These are phyloP conservation scores for Pyrus communis DNA, from an alignment of 306 rosid species.

Conservation along the genomic window DNA sequence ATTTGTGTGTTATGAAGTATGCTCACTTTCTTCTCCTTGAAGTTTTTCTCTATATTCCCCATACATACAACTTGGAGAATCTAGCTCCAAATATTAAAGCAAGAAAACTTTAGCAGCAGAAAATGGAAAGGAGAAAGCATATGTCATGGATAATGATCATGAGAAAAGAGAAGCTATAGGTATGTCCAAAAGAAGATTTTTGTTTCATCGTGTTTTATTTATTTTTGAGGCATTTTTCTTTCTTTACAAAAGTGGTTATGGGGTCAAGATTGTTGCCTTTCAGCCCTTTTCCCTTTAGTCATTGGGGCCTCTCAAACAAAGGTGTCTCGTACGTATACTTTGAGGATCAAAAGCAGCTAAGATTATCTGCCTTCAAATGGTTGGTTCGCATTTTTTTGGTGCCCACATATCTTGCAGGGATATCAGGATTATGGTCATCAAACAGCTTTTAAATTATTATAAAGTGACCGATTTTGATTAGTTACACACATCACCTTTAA, in stretches of 20 bases:
- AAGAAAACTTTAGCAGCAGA: slow-evolving; percentile 26
- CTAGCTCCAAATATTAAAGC: slow-evolving; percentile 36
- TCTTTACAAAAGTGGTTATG: slow-evolving; percentile 55
- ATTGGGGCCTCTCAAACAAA: slow-evolving; percentile 65
- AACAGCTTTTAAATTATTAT: slow-evolving; percentile 2
- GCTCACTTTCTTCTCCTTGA: slow-evolving; percentile 35
- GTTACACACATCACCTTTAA: too few relatives aligned
- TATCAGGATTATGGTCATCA: slow-evolving; percentile 27
- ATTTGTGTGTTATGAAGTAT: slow-evolving; percentile 23
- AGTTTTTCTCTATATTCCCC: slow-evolving; percentile 50
- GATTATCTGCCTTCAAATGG: slow-evolving; percentile 34
- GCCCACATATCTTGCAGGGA: slow-evolving; percentile 34
- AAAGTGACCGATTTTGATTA: neutral
- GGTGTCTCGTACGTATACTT: slow-evolving; percentile 69
- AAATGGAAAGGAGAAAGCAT: slow-evolving; percentile 37
- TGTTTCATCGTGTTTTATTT: slow-evolving; percentile 35
- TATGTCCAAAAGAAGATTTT: slow-evolving; percentile 56
- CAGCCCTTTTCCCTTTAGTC: slow-evolving; percentile 33
- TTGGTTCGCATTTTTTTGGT: slow-evolving; percentile 27
- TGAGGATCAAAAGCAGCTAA: slow-evolving; percentile 52
- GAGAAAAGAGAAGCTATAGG: slow-evolving; percentile 22
- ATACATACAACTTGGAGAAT: slow-evolving; percentile 55
- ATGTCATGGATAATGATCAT: slow-evolving; percentile 50
- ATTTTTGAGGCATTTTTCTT: neutral
- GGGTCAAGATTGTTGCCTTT: slow-evolving; percentile 58